Evolutionary conservation across 805 yeast species (phyloP), one percentile per base, ranked within the genome.

Genomic region (Wickerhamiella musiphila): DNA sequence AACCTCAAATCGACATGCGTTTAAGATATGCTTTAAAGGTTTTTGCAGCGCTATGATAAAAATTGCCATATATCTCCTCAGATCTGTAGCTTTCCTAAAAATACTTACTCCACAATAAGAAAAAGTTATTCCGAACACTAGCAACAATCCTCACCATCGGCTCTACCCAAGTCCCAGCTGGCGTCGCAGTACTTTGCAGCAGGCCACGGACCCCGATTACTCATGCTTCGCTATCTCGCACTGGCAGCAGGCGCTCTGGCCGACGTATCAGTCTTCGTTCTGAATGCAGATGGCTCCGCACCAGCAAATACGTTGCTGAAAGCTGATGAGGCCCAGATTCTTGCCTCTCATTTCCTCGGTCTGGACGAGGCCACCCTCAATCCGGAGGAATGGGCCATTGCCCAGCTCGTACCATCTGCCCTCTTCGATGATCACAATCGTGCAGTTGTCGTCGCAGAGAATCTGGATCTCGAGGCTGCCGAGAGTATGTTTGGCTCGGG

Each of bases 261-360:
- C n/a, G 32, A 24, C n/a, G 31, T 40, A 35, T 40, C 48, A 3
- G 45, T 41, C 5, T 44, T 36, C 24, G 19, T 40, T 23, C 23
- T 35, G 23, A 39, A 44, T 23, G 39, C 38, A 27, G 40, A 32
- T 15, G 25, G 38, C 1, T 29, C 11, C 14, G 29, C 31, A 3
- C 35, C 37, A 8, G 33, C 39, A 4, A 16, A 25, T 14, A 26
- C 29, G 10, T 31, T 31, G 14, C 35, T 43, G n/a, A 39, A 28
- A 3, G 26, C 34, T 10, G 35, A 22, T 15, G 23, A 14, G 12
- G 29, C 26, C 19, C 31, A 37, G 5, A 37, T 36, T 14, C 36
- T 40, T 14, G 35, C 35, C 23, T 33, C 43, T 22, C 45, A 44
- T 36, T 44, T 42, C 31, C 24, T 38, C 4, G 48, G 47, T 20